Base-by-base conservation (phyloP, 805 yeast genomes). In the Torulaspora delbrueckii region DNA sequence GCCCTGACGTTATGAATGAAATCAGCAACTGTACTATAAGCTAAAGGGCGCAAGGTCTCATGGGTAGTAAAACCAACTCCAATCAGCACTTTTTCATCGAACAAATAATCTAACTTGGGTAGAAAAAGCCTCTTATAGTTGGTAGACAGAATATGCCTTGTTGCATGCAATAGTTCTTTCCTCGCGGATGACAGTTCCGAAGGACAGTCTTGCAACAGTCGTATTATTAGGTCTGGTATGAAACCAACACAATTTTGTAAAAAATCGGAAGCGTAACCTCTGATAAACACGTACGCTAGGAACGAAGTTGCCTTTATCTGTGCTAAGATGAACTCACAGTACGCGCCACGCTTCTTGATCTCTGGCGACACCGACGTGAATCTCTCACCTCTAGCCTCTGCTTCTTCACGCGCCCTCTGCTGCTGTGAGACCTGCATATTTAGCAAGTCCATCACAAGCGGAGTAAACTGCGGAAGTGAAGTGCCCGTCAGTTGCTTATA, bases 241-340 rank as follows among this genome's bases (percentile, higher is more conserved):
- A 78, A 74, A 4, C 70, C 70, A 30, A 81, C 77, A 53, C 79
- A 77, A 32, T 67, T 66, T 48, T 74, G 74, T 49, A 85, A 65
- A 43, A 84, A 73, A 32, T 79, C 81, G 28, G 79, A 77, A 2
- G 95, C 81, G 58, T 82, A 85, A 13, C 95, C 88, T 50, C 98
- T 77, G 34, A 95, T 82, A 53, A 85, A 84, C 1, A 90, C 88
- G 63, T 90, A 93, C 0, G 98, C 98, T 57, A 93, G 69, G 56
- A 93, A 91, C 0, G 96, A 88, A 34, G 96, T 91, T 1, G 97
- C 96, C 63, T 93, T 93, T 33, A 95, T 96, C 66, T 93, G 99
- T 23, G 96, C 89, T 23, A 87, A 69, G 12, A 91, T 81, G 57
- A 93, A 87, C 57, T 93, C 98, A 48, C 93, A 85, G 66, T 83